These are phyloP conservation scores for Plasmodium vinckei DNA, from an alignment of 169 alveolate genomes.

Conservation along the genomic window DNA sequence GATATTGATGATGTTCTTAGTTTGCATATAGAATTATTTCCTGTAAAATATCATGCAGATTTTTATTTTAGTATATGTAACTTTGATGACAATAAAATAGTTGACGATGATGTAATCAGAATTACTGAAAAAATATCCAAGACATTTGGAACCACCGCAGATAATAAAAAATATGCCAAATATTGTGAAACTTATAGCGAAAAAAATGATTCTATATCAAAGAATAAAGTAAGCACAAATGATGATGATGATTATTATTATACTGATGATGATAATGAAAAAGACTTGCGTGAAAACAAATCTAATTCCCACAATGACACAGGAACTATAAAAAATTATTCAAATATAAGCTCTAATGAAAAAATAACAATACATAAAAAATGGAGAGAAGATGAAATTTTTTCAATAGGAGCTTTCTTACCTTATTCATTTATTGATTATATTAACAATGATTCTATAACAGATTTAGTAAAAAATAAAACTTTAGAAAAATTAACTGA, in stretches of 20 bases:
- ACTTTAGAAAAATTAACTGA: constrained; percentile 52
- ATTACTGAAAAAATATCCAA: constrained; percentile 42
- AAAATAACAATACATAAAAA: constrained; percentile 63
- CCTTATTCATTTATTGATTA: constrained; percentile 74
- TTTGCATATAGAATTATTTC: constrained; percentile 69
- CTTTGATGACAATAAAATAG: constrained; percentile 63
- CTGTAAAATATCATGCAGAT: constrained; percentile 72
- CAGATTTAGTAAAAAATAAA: constrained; percentile 18
- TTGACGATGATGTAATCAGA: constrained; percentile 49
- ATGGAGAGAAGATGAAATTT: constrained; percentile 73
- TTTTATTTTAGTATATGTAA: constrained; percentile 74
- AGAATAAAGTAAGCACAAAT: background rate
- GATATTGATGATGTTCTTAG: constrained; percentile 63
- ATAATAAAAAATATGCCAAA: constrained; percentile 9
- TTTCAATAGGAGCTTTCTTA: constrained; percentile 65
- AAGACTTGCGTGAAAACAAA: constrained; percentile 5
- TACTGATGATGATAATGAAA: background rate
- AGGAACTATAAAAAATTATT: constrained; percentile 6
- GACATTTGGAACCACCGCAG: background rate
- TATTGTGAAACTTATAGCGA: background rate
- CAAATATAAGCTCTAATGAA: constrained; percentile 2
- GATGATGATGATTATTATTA: background rate
- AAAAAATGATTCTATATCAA: background rate
- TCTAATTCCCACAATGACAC: background rate
- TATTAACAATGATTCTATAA: constrained; percentile 61